Percentiles rank a stretch among this genome's conserved stretches.
Evolutionary conservation across 768 basidiomycete genomes (phyloP).

Genomic region (Lentinula lateritia): DNA sequence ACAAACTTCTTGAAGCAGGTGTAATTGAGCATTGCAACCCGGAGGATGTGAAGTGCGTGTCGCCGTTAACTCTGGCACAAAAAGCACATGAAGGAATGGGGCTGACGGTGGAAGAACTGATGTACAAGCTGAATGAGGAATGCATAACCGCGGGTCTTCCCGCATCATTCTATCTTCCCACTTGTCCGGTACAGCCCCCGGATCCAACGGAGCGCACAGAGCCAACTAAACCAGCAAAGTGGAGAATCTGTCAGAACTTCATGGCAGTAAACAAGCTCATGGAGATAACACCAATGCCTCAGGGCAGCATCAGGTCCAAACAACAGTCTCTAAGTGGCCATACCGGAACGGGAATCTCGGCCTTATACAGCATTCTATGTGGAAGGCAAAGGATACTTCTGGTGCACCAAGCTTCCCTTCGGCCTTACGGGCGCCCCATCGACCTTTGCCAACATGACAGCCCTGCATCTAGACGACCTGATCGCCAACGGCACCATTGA

Average conservation of each 20-base stretch:
- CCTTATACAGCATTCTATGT: no score
- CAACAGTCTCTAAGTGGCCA: no score
- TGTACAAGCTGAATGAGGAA: slow-evolving; percentile 26
- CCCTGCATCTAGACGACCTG: no score
- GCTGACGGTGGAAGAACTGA: slow-evolving; percentile 25
- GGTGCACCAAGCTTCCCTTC: no score
- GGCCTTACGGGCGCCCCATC: no score
- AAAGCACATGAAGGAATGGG: slow-evolving; percentile 28
- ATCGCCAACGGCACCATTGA: no score
- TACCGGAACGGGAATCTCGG: no score
- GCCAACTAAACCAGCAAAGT: slow-evolving; percentile 6
- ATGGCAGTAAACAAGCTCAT: slow-evolving; percentile 8
- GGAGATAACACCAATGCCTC: neutral
- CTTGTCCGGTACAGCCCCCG: slow-evolving; percentile 9
- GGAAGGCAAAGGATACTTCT: no score
- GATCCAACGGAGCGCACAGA: slow-evolving; percentile 12
- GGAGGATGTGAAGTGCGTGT: slow-evolving; percentile 27
- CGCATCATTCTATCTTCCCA: no score
- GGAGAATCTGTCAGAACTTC: slow-evolving; percentile 22
- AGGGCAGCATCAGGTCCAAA: no score
- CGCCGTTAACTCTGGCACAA: slow-evolving; percentile 26
- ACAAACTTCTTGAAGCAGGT: slow-evolving; percentile 26
- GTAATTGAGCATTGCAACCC: slow-evolving; percentile 24
- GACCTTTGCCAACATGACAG: no score
- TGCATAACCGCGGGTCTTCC: slow-evolving; percentile 18